Conservation (phyloP, 1,284 basidiomycete species). For the Meira nashicola region DNA sequence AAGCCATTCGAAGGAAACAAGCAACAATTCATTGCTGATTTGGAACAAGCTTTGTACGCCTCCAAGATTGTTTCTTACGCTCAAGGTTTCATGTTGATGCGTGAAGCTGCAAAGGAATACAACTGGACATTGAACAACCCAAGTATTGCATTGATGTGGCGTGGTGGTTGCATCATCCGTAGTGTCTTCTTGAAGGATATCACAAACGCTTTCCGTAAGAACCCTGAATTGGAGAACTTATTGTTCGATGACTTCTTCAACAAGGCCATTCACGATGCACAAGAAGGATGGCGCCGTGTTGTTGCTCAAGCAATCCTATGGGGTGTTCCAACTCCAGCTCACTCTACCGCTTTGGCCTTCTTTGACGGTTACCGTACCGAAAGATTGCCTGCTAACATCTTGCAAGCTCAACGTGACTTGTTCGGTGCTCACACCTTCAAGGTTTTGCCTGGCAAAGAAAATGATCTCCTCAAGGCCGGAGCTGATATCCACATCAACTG, state of each 20-base stretch:
- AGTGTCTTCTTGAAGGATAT: constrained; percentile 54
- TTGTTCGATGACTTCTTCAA: constrained; percentile 98
- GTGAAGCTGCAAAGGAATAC: constrained; percentile 94
- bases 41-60: constrained; percentile 97
- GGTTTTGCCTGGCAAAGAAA: constrained; percentile 45
- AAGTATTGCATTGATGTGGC: constrained; percentile 98
- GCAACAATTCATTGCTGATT: constrained; percentile 96
- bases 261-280: constrained; percentile 84
- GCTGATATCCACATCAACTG: constrained; percentile 67
- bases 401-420: constrained; percentile 76
- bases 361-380: constrained; percentile 92
- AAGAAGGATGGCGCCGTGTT: constrained; percentile 96
- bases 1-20: constrained; percentile 96
- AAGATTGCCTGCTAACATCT: constrained; percentile 80
- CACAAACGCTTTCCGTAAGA: constrained; percentile 84
- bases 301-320: constrained; percentile 93
- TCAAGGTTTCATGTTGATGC: constrained; percentile 99
- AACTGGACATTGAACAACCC: constrained; percentile 66
- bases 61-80: constrained; percentile 85
- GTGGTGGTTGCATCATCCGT: constrained; percentile 95
- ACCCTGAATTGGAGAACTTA: constrained; percentile 79
- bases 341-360: constrained; percentile 95
- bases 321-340: constrained; percentile 94
- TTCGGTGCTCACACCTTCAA: constrained; percentile 52
- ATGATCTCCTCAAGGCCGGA: constrained; percentile 60